phyloP scores from a whole-genome alignment of 768 basidiomycete genomes.

The Tulasnella sp. region DNA sequence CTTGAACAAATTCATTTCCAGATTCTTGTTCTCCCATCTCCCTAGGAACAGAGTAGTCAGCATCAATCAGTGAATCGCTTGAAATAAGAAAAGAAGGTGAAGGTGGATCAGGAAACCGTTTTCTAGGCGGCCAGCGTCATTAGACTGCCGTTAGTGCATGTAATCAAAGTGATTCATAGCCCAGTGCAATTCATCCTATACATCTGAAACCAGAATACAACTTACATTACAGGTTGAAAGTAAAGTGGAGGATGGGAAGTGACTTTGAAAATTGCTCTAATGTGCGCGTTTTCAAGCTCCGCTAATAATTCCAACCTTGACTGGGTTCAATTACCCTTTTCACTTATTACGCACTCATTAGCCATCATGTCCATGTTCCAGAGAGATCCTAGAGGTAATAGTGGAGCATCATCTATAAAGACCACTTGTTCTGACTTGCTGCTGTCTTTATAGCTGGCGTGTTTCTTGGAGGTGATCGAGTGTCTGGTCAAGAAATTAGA shows the following conservation, averaged over 20 bases:
- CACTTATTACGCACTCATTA: neutral
- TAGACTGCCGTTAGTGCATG: constrained; percentile 37
- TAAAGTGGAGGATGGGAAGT: neutral
- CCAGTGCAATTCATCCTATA: constrained; percentile 46
- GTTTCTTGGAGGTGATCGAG: constrained; percentile 86
- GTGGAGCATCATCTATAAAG: constrained; percentile 9
- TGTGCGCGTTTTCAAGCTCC: too few species aligned
- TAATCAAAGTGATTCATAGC: constrained; percentile 42
- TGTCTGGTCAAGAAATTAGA: constrained; percentile 88
- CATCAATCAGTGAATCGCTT: constrained; percentile 2
- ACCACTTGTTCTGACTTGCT: neutral
- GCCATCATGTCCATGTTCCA: constrained; percentile 50
- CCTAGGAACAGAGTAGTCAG: too few species aligned
- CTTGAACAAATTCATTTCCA: constrained; percentile 21
- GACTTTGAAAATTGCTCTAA: constrained; percentile 7
- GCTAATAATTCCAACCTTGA: constrained; percentile 3
- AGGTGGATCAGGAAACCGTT: constrained; percentile 44
- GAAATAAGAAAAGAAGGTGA: constrained; percentile 2
- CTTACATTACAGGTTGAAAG: neutral
- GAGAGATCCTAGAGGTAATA: constrained; percentile 51
- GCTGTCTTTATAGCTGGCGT: constrained; percentile 49
- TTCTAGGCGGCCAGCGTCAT: constrained; percentile 47
- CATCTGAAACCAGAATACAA: neutral
- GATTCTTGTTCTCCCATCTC: too few species aligned
- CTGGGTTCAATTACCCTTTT: neutral